Conservation (phyloP, 495 filamentous ascomycete species). For the Tricharina praecox region DNA sequence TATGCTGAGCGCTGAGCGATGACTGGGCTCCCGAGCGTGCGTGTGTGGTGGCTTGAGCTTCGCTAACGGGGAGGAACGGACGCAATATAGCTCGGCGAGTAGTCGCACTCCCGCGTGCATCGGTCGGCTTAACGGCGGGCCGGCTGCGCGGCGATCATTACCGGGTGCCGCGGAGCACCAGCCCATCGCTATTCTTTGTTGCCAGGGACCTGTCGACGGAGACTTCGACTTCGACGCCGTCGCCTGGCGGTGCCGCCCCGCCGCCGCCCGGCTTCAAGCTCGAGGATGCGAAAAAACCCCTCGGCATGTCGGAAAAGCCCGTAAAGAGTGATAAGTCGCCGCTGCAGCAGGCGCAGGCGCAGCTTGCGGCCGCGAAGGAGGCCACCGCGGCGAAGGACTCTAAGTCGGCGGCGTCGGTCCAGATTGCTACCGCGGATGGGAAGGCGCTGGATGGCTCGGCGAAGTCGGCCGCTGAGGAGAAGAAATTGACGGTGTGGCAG, state of each 20-base stretch:
- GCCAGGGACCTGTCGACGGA: slow-evolving; percentile 53
- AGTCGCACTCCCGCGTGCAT: slow-evolving; percentile 26
- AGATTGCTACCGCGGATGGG: too few relatives aligned
- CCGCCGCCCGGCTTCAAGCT: slow-evolving; percentile 91
- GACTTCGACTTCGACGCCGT: slow-evolving; percentile 41
- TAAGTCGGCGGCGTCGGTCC: slow-evolving; percentile 10
- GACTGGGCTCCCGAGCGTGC: slow-evolving; percentile 1
- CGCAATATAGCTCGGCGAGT: slow-evolving; percentile 25
- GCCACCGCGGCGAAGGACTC: slow-evolving; percentile 14
- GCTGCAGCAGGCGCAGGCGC: slow-evolving; percentile 26
- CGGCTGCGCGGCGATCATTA: slow-evolving; percentile 38
- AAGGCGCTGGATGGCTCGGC: slow-evolving; percentile 26
- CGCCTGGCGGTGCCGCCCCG: slow-evolving; percentile 37
- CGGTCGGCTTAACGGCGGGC: slow-evolving; percentile 27
- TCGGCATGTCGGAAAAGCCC: slow-evolving; percentile 34
- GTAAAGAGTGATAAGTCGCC: slow-evolving; percentile 27
- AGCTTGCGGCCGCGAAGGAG: slow-evolving; percentile 19
- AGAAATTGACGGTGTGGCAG: slow-evolving; percentile 73
- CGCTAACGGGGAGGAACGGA: background rate
- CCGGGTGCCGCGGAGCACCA: slow-evolving; percentile 38
- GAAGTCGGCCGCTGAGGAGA: slow-evolving; percentile 40
- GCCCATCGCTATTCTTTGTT: slow-evolving; percentile 49
- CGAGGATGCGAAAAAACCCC: slow-evolving; percentile 75
- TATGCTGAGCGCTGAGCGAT: slow-evolving; percentile 15
- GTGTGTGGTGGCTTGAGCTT: slow-evolving; percentile 12